A percentile compares a stretch with the other conserved stretches of the same genome.
Evolutionary conservation across 2,329 filamentous ascomycete species (phyloP).

Genomic region (Hypoxylon sp.): DNA sequence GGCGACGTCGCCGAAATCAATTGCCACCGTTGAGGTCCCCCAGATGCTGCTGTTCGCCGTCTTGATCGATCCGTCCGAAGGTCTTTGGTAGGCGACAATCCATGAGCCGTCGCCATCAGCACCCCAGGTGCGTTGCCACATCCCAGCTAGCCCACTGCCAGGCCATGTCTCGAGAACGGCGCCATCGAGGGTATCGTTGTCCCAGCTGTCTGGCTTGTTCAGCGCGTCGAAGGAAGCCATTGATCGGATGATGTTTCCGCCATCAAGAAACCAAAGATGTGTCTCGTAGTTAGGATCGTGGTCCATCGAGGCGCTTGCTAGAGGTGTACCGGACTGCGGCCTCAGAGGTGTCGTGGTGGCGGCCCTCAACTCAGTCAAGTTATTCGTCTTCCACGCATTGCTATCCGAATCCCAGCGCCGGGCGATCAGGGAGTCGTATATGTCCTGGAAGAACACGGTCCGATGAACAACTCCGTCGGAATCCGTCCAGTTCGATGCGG

Average conservation of each 20-base stretch:
- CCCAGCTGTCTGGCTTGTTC: constrained; percentile 35
- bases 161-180: constrained; percentile 32
- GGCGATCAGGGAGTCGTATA: constrained; percentile 34
- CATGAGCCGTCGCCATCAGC: constrained; percentile 31
- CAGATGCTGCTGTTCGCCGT: constrained; percentile 39
- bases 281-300: constrained; percentile 25
- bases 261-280: constrained; percentile 38
- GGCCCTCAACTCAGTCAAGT: constrained; percentile 36
- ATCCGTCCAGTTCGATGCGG: constrained; percentile 38
- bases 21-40: constrained; percentile 29
- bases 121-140: constrained; percentile 37
- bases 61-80: constrained; percentile 38
- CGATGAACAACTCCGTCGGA: constrained; percentile 28
- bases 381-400: constrained; percentile 41
- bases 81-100: constrained; percentile 41
- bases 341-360: constrained; percentile 35
- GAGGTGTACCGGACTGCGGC: constrained; percentile 36
- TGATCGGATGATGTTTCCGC: constrained; percentile 33
- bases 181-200: constrained; percentile 32
- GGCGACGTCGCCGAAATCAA: constrained; percentile 30
- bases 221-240: constrained; percentile 32
- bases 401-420: constrained; percentile 36
- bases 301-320: constrained; percentile 38
- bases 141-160: constrained; percentile 38
- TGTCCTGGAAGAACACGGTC: constrained; percentile 39